Conservation (phyloP, 352 stramenopile species). For the Phytophthora sp. region DNA sequence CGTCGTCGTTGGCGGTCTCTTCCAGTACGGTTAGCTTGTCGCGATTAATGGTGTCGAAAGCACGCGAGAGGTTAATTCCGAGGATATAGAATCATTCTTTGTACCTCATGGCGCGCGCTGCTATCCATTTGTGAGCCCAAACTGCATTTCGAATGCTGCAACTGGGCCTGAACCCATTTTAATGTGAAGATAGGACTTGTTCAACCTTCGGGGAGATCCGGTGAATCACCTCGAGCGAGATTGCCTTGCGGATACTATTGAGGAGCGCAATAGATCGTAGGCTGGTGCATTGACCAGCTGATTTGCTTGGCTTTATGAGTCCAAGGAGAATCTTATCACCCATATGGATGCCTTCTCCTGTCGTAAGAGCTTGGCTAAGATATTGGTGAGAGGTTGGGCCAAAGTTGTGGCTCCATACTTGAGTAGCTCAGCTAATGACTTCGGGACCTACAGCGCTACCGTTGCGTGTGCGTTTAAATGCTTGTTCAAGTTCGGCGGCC, state of each 20-base stretch:
- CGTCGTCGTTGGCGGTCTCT: background rate
- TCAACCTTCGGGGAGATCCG: background rate
- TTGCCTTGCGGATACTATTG: constrained; percentile 6
- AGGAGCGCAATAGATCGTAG: constrained; percentile 3
- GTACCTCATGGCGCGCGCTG: background rate
- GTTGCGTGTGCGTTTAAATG: background rate
- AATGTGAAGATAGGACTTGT: background rate
- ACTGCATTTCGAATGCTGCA: constrained; percentile 8
- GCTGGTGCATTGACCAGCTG: background rate
- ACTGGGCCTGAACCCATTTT: background rate
- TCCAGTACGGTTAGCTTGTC: constrained; percentile 2
- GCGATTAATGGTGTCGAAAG: constrained; percentile 12
- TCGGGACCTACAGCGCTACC: background rate
- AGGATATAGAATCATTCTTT: constrained; percentile 8
- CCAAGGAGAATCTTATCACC: background rate
- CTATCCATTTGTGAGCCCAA: constrained; percentile 7
- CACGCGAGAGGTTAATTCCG: constrained; percentile 4
- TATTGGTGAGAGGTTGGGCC: background rate
- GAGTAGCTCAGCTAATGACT: background rate
- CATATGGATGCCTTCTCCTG: constrained; percentile 1
- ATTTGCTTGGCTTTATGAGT: constrained; percentile 4
- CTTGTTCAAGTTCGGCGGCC: background rate
- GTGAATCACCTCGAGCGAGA: background rate
- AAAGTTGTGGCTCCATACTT: background rate
- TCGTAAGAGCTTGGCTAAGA: constrained; percentile 2